Percentiles rank a stretch among this genome's conserved stretches.
These are phyloP conservation scores for Porphyridium purpureum DNA, from an alignment of 23 red algal genomes.

Conservation along the genomic window DNA sequence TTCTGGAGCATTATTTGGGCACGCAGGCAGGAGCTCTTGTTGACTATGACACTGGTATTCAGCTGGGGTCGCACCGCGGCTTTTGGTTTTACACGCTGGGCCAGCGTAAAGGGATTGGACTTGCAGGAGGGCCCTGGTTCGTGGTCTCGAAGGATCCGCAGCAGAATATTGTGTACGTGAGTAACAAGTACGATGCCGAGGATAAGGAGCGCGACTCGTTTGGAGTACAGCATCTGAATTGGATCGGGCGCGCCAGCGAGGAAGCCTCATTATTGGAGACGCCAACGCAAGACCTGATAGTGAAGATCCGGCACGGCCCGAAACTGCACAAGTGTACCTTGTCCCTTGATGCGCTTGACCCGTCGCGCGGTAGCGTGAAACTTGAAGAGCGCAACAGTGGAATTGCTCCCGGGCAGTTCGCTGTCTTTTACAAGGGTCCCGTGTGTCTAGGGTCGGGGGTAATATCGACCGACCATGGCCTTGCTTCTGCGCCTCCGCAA, in stretches of 20 bases:
- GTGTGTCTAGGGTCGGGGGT: conserved; percentile 70
- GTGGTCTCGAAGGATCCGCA: conserved; percentile 67
- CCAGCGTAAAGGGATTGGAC: conserved; percentile 48
- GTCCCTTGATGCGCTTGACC: conserved; percentile 1
- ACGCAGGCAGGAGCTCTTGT: conserved; percentile 35
- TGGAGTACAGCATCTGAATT: conserved; percentile 33
- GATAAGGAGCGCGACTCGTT: conserved; percentile 18
- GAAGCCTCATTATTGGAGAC: too few relatives aligned
- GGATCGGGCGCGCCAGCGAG: conserved; percentile 41
- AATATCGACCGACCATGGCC: conserved; percentile 20
- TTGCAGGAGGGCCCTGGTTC: conserved; percentile 86
- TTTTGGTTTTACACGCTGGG: conserved; percentile 98
- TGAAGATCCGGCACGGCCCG: conserved; percentile 80
- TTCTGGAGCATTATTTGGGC: conserved; percentile 83
- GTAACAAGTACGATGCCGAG: conserved; percentile 26
- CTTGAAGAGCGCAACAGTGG: conserved; percentile 26
- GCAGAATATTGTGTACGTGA: conserved; percentile 87
- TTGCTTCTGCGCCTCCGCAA: neutral
- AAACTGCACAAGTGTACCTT: conserved; percentile 18
- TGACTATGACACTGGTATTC: conserved; percentile 64
- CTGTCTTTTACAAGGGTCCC: conserved; percentile 65
- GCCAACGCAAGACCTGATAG: conserved; percentile 9
- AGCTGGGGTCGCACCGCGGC: conserved; percentile 61
- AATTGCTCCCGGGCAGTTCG: conserved; percentile 85
- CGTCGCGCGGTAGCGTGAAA: conserved; percentile 12